Percentiles rank a stretch among this genome's conserved stretches.
phyloP scores from a whole-genome alignment of 352 stramenopile genomes.

The Pythium aquatile region DNA sequence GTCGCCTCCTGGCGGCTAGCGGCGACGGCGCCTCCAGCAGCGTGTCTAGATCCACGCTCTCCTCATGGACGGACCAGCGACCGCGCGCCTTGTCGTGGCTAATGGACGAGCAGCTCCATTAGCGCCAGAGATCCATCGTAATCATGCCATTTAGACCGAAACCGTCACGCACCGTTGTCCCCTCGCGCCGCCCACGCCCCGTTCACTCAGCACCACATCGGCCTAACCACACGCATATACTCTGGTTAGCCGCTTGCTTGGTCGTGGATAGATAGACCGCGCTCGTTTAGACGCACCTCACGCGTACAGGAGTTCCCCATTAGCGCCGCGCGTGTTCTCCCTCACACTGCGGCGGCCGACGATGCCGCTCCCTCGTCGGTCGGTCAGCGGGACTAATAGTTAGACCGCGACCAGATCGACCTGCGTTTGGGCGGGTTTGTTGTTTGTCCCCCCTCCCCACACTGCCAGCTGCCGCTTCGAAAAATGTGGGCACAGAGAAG shows the following conservation, averaged over 20 bases:
- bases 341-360: conserved; percentile 2
- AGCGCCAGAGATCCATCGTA: not conserved
- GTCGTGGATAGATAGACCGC: not conserved
- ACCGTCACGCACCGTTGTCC: conserved; percentile 35
- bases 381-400: not conserved
- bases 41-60: conserved; percentile 79
- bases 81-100: conserved; percentile 45
- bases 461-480: conserved; percentile 24
- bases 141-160: not conserved
- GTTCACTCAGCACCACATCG: conserved; percentile 66
- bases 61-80: conserved; percentile 71
- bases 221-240: conserved; percentile 29
- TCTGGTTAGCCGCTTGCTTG: not conserved
- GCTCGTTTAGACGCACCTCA: conserved; percentile 14
- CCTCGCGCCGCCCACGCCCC: conserved; percentile 31
- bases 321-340: conserved; percentile 5
- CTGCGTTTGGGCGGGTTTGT: conserved; percentile 4
- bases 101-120: conserved; percentile 3
- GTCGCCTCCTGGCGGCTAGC: conserved; percentile 38
- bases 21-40: conserved; percentile 73
- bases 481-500: conserved; percentile 31
- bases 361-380: not conserved
- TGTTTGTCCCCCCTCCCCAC: conserved; percentile 11
- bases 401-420: not conserved
- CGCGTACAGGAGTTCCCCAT: conserved; percentile 35